Evolutionary conservation across 2,329 filamentous ascomycete genomes (phyloP).

Genomic region (Colletotrichum costaricense): DNA sequence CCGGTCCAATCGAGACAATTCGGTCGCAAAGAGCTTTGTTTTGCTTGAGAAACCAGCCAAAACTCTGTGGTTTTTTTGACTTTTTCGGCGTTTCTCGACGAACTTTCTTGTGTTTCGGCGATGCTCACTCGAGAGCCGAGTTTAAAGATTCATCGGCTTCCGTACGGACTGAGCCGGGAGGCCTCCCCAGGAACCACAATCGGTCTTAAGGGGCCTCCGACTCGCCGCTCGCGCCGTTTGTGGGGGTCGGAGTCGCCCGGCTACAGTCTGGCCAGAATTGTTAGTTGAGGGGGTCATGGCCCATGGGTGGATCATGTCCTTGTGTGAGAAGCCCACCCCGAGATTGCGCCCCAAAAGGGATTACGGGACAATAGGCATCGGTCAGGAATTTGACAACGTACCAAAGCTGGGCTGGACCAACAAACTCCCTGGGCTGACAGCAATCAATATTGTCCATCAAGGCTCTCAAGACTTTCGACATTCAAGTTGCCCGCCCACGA

Average conservation of each 20-base stretch:
- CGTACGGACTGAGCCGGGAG: constrained; percentile 5
- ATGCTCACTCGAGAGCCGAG: not conserved
- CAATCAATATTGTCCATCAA: not conserved
- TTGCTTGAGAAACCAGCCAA: not conserved
- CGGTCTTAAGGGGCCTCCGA: not conserved
- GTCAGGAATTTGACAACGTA: not conserved
- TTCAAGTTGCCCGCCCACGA: not conserved
- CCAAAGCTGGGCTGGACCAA: not conserved
- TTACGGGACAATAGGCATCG: constrained; percentile 2
- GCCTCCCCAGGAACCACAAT: not conserved
- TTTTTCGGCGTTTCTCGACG: not conserved
- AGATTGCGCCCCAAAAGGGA: constrained; percentile 26
- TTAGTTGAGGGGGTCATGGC: not conserved
- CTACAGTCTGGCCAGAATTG: constrained; percentile 16
- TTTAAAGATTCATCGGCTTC: constrained; percentile 20
- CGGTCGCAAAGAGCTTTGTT: not conserved
- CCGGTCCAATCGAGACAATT: not conserved
- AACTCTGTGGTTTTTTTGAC: not conserved
- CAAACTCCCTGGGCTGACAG: not conserved
- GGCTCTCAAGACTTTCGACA: not conserved
- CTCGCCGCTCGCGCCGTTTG: not conserved
- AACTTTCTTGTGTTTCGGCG: not conserved
- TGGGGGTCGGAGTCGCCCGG: constrained; percentile 2
- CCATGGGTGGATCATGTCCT: constrained; percentile 12
- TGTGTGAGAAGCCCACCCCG: constrained; percentile 13